Percentiles rank a stretch among this genome's conserved stretches.
Evolutionary conservation across 495 filamentous ascomycete species (phyloP).

Genomic region (Sabuloglossum arenarium): DNA sequence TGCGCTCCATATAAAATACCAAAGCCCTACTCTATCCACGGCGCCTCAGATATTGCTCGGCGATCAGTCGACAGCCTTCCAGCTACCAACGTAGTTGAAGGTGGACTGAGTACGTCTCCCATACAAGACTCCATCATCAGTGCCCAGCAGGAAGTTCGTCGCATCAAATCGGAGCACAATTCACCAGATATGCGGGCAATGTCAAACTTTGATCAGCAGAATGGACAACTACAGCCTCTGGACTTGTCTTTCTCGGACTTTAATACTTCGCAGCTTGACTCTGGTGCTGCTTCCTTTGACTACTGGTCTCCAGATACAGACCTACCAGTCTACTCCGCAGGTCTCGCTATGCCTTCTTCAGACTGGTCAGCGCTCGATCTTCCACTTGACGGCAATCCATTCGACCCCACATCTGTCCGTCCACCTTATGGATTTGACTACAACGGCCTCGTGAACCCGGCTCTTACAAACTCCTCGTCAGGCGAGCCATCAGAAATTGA

Average conservation of each 20-base stretch:
- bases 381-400: neutral
- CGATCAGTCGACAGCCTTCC: slow-evolving; percentile 52
- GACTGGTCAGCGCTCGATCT: slow-evolving; percentile 7
- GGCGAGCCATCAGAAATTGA: slow-evolving; percentile 4
- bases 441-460: slow-evolving; percentile 1
- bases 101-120: slow-evolving; percentile 15
- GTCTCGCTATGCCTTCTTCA: slow-evolving; percentile 8
- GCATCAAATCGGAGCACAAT: slow-evolving; percentile 46
- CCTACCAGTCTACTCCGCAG: slow-evolving; percentile 42
- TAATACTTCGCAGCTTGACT: slow-evolving; percentile 21
- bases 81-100: slow-evolving; percentile 21
- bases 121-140: slow-evolving; percentile 22
- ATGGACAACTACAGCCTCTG: slow-evolving; percentile 40
- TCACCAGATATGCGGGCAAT: slow-evolving; percentile 39
- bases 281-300: slow-evolving; percentile 18
- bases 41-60: slow-evolving; percentile 32
- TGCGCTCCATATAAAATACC: slow-evolving; percentile 61
- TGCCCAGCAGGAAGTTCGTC: slow-evolving; percentile 28
- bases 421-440: slow-evolving; percentile 3
- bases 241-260: slow-evolving; percentile 31
- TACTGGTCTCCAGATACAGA: slow-evolving; percentile 38
- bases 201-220: slow-evolving; percentile 35
- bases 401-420: neutral
- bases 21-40: slow-evolving; percentile 50
- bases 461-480: slow-evolving; percentile 2